Base-by-base conservation (phyloP, 176 grass and related monocot species). In the Areca catechu region DNA sequence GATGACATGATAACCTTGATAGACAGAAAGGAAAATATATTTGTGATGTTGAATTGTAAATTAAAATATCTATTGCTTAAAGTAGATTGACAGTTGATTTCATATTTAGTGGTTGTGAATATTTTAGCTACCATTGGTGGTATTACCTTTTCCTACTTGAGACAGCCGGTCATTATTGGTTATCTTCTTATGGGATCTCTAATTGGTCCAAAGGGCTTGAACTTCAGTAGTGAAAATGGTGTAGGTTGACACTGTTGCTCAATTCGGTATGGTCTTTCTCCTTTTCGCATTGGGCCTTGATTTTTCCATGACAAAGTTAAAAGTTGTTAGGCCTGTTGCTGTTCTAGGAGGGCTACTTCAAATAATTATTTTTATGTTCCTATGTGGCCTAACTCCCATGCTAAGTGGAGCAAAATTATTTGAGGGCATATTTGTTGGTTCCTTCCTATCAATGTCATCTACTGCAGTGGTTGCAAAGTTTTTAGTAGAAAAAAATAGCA, bases 161-260 rank as follows among this genome's bases (percentile, higher is more conserved):
- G n/a, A n/a, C n/a, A n/a, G n/a, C n/a, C n/a, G n/a, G n/a, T n/a
- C n/a, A n/a, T n/a, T n/a, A n/a, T n/a, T n/a, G n/a, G n/a, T n/a
- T n/a, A n/a, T n/a, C n/a, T n/a, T n/a, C n/a, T n/a, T n/a, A n/a
- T n/a, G n/a, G n/a, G n/a, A n/a, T n/a, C n/a, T n/a, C n/a, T n/a
- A n/a, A n/a, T n/a, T n/a, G n/a, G n/a, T n/a, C n/a, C n/a, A n/a
- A n/a, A n/a, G n/a, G n/a, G n/a, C n/a, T n/a, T n/a, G n/a, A n/a
- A n/a, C n/a, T n/a, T n/a, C n/a, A n/a, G n/a, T n/a, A n/a, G n/a
- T n/a, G n/a, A n/a, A n/a, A n/a, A n/a, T n/a, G n/a, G n/a, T n/a
- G n/a, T n/a, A 98, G 94, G 94, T 98, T 70, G 94, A 98, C 71
- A 98, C 94, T 49, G 83, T 98, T 85, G 94, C 94, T 49, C 94